phyloP scores from a whole-genome alignment of 2,329 filamentous ascomycete species.

The Xylaria sp. region DNA sequence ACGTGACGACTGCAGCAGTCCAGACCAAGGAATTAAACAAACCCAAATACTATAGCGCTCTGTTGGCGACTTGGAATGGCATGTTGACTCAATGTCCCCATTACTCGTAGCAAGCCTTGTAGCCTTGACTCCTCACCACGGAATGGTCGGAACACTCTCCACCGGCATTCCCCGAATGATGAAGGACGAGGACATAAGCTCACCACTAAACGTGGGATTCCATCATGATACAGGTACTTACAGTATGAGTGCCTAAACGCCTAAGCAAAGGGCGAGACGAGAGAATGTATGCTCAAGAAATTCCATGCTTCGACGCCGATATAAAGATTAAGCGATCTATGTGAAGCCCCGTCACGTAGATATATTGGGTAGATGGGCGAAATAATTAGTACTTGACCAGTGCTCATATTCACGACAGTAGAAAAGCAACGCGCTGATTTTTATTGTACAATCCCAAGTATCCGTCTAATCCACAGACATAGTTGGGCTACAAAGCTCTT shows the following conservation, averaged over 20 bases:
- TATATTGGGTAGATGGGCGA: neutral
- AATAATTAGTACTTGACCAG: neutral
- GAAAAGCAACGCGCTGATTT: slow-evolving; percentile 33
- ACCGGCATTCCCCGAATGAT: neutral
- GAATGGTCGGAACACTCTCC: neutral
- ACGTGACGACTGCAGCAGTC: slow-evolving; percentile 1
- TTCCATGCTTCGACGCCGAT: neutral
- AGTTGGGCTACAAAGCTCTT: slow-evolving; percentile 27
- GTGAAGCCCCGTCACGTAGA: neutral
- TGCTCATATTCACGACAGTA: neutral
- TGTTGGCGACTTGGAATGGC: neutral
- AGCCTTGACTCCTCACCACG: neutral
- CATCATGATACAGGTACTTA: neutral
- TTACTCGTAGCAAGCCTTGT: neutral
- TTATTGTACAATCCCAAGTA: slow-evolving; percentile 42
- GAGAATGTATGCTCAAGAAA: neutral
- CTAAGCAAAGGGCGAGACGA: too few species aligned
- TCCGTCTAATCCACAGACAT: slow-evolving; percentile 25
- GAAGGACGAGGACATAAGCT: neutral
- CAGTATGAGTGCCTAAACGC: neutral
- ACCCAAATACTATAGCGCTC: slow-evolving; percentile 1
- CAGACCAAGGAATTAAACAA: neutral
- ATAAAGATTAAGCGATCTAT: neutral
- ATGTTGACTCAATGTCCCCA: neutral
- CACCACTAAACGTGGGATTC: neutral